Evolutionary conservation across 2,329 filamentous ascomycete species (phyloP), one percentile per base, ranked within the genome.

Genomic region (Eutypella sp.): DNA sequence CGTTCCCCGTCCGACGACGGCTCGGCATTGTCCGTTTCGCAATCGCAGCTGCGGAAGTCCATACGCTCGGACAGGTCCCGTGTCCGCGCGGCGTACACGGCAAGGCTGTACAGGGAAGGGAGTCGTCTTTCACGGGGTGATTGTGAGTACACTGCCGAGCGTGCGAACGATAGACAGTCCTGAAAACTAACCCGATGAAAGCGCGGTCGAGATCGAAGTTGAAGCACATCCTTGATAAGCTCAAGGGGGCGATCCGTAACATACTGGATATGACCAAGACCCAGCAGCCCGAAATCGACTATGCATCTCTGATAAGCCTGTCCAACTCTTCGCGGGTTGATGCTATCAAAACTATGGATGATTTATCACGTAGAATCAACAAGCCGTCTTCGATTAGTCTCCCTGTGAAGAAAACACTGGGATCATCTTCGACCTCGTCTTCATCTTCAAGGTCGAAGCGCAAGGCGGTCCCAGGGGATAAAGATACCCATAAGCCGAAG

Each of bases 281-380:
- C 27, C 57, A 63, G 38, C 54, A 55, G 29, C 65, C 63, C 2
- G 54, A 55, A 23, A 53, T 75, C 36, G 71, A 76, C 57, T 76
- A 73, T 48, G 64, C 67, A 22, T 71, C 71, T 2, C 64, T 79
- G 23, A 59, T 70, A 48, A 65, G 68, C 5, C 55, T 79, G 23
- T 78, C 74, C 3, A 71, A 69, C 47, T 58, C 67, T 3, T 76
- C 74, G 0, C 65, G 74, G 22, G 48, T 66, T n/a, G 71, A 76
- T 41, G 72, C 74, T 2, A 67, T 78, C 48, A 64, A 65, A 45
- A 65, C 74, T 7, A 77, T 79, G 44, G 67, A 74, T 42, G 65
- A 67, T 15, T 61, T 79, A 22, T 76, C 75, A 2, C 60, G 29
- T 40, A 66, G 57, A 55, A 59, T 60, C 24, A 56, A 40, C 37